phyloP scores from a whole-genome alignment of 495 filamentous ascomycete species.

The Aspergillus steynii region DNA sequence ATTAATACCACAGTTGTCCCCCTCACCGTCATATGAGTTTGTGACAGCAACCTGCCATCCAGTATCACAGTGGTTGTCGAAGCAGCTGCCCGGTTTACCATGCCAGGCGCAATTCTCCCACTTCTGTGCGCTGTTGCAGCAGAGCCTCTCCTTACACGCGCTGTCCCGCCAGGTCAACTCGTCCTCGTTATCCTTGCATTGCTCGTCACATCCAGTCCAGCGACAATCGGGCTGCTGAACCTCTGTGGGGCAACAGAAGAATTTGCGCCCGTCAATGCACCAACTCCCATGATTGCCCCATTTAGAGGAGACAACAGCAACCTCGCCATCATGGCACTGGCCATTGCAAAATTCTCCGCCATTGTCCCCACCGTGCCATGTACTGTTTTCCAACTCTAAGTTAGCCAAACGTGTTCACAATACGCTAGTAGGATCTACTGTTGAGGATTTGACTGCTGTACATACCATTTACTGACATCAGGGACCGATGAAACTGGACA shows the following conservation, averaged over 20 bases:
- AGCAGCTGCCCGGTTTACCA: slow-evolving; percentile 3
- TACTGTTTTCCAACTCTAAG: neutral
- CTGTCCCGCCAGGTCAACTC: slow-evolving; percentile 5
- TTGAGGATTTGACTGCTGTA: neutral
- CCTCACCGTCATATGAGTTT: neutral
- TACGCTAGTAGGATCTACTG: neutral
- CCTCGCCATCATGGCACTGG: slow-evolving; percentile 3
- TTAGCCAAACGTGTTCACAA: neutral
- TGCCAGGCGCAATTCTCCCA: slow-evolving; percentile 9
- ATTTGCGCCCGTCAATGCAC: slow-evolving; percentile 3
- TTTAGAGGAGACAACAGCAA: neutral
- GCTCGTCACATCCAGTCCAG: slow-evolving; percentile 3
- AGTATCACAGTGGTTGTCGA: slow-evolving; percentile 7
- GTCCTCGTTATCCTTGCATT: neutral
- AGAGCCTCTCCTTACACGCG: neutral
- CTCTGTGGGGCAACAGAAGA: slow-evolving; percentile 2
- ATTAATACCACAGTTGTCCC: neutral
- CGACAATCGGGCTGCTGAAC: slow-evolving; percentile 2
- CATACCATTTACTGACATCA: slow-evolving; percentile 3
- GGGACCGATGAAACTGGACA: slow-evolving; percentile 5
- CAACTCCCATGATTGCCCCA: neutral
- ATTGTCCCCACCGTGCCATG: neutral
- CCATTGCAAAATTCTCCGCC: slow-evolving; percentile 1
- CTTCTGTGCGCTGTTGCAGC: neutral
- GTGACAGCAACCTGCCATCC: slow-evolving; percentile 3